These are phyloP conservation scores for Nemania serpens DNA, from an alignment of 2,329 filamentous ascomycete species.

Conservation along the genomic window DNA sequence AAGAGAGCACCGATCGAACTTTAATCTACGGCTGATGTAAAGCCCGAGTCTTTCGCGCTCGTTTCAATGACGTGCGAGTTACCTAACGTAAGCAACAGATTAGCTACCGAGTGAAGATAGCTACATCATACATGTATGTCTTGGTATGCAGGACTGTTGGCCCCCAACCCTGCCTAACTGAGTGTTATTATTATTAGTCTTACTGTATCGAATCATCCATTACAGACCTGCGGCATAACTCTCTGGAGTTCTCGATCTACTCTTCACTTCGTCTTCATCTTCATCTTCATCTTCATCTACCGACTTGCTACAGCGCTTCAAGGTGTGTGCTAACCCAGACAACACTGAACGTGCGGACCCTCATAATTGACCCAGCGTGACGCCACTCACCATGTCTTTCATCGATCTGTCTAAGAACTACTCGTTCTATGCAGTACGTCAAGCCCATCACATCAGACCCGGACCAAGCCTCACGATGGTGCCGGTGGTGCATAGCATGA, in stretches of 20 bases:
- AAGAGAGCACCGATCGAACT: no score
- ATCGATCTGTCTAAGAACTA: slow-evolving; percentile 33
- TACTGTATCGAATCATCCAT: background rate
- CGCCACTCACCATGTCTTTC: slow-evolving; percentile 24
- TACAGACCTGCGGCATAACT: no score
- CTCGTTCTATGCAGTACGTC: slow-evolving; percentile 33
- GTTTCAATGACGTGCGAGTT: background rate
- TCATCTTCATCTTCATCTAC: background rate
- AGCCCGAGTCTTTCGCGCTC: no score
- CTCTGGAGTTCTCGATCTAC: background rate
- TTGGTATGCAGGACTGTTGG: background rate
- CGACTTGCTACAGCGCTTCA: background rate
- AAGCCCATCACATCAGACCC: background rate
- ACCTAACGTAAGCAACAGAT: background rate
- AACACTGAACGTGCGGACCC: background rate
- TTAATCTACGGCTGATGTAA: no score
- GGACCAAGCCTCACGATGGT: background rate
- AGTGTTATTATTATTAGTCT: background rate
- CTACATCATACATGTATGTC: background rate
- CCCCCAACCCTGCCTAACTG: no score
- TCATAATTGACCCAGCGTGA: background rate
- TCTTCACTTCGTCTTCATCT: background rate
- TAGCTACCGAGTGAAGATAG: background rate
- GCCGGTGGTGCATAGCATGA: background rate
- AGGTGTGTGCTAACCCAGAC: background rate